A percentile compares a stretch with the other conserved stretches of the same genome.
Conservation (phyloP, 306 rosid species). For the Gillenia trifoliata region DNA sequence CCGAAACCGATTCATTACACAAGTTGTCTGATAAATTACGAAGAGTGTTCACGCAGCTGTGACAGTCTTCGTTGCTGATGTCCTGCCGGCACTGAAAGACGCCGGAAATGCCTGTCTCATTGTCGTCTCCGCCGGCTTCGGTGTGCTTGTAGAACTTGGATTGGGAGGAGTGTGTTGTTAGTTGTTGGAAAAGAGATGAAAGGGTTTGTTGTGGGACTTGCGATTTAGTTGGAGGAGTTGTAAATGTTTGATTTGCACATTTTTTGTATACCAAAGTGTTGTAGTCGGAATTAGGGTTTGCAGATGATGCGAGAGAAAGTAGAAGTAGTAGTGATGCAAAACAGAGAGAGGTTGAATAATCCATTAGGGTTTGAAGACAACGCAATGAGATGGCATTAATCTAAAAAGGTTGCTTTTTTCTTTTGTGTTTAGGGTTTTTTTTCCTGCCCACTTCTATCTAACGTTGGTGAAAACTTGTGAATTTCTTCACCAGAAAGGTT, state of each 20-base stretch:
- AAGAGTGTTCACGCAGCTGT: constrained; percentile 42
- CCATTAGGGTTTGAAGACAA: constrained; percentile 10
- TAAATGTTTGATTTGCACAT: constrained; percentile 42
- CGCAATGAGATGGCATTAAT: not conserved
- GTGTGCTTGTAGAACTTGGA: constrained; percentile 48
- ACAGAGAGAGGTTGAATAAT: constrained; percentile 6
- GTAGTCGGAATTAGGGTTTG: constrained; percentile 31
- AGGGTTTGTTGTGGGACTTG: constrained; percentile 44
- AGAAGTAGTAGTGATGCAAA: not conserved
- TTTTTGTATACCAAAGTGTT: constrained; percentile 44
- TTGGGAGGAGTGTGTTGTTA: constrained; percentile 45
- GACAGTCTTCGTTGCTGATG: constrained; percentile 40
- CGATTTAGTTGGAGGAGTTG: not conserved
- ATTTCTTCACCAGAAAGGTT: not conserved
- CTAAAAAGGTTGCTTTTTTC: not conserved
- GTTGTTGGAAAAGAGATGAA: constrained; percentile 45
- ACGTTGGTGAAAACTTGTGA: constrained; percentile 8
- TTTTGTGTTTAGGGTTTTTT: not conserved
- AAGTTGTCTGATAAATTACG: constrained; percentile 33
- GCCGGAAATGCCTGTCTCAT: constrained; percentile 30
- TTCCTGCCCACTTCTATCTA: constrained; percentile 48
- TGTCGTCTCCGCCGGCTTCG: constrained; percentile 4
- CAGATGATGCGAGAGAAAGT: constrained; percentile 14
- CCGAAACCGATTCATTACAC: constrained; percentile 39
- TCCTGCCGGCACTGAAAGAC: constrained; percentile 67